Base-by-base conservation (phyloP, 2,329 filamentous ascomycete genomes). In the Penicillium sp. region DNA sequence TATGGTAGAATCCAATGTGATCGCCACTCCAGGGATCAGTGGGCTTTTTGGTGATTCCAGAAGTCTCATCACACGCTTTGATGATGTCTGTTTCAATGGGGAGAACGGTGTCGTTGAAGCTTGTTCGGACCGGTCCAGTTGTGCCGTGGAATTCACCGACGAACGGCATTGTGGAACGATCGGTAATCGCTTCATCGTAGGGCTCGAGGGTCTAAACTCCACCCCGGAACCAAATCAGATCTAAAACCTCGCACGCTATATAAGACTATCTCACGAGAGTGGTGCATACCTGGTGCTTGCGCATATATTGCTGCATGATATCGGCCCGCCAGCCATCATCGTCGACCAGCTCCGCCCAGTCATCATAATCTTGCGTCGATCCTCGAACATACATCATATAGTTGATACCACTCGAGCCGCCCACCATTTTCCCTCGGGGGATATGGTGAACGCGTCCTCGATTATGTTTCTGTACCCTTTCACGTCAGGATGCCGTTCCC, bases 301-400 rank as follows among this genome's bases (percentile, higher is more conserved):
- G 46, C 57, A 60, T 60, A 43, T 65, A 64, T 26, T 53, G 52
- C 42, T 56, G 34, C 48, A 55, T 46, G 12, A 33, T 13, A 8
- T 51, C 38, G 2, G 54, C 52, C 5, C 54, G 55, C 66, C 66
- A 69, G 3, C 57, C 55, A 11, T 57, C 46, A 34, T 65, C 63
- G 5, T 56, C 60, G 12, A 47, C 55, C 3, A 67, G 39, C 25
- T 61, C 52, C 3, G 61, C 66, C 67, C 67, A 69, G 36, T 62
- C 56, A 36, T 69, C 55, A 39, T 64, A 62, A 43, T 68, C 66
- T 28, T 62, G 49, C 8, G 41, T 43, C 4, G 58, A 59, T 6
- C 61, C 60, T 1, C 63, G 58, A 2, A 73, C 74, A 61, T 72
- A 83, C 29, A 74, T 57, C 62, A 68, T 62, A 45, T 64, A 68